Evolutionary conservation across 208 protist species (phyloP).

Genomic region (Acanthamoeba pearcei): DNA sequence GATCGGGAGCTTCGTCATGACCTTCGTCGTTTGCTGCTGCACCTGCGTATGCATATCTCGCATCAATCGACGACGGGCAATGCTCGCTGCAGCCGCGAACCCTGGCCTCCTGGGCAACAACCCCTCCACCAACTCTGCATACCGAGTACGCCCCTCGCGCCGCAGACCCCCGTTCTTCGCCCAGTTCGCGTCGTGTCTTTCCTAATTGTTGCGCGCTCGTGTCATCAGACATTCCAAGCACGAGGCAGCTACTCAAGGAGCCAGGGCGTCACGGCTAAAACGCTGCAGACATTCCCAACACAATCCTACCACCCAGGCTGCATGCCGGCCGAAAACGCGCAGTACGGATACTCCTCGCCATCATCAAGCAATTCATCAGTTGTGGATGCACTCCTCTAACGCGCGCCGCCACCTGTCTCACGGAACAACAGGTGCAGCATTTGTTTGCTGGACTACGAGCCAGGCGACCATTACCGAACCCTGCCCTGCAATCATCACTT

Average conservation of each 20-base stretch:
- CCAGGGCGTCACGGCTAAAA: conserved; percentile 38
- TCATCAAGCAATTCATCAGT: background rate
- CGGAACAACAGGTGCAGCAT: conserved; percentile 77
- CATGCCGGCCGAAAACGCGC: conserved; percentile 32
- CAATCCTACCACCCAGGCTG: conserved; percentile 49
- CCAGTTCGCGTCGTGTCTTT: background rate
- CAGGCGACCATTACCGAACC: conserved; percentile 79
- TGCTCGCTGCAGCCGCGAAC: conserved; percentile 16
- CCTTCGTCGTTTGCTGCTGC: conserved; percentile 59
- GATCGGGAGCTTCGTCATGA: conserved; percentile 49
- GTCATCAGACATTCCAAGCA: background rate
- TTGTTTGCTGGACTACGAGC: conserved; percentile 82
- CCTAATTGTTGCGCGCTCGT: background rate
- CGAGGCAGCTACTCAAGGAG: conserved; percentile 29
- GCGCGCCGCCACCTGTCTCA: background rate
- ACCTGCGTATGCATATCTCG: conserved; percentile 59
- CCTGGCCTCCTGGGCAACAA: conserved; percentile 7
- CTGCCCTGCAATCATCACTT: conserved; percentile 85
- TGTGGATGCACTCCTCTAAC: background rate
- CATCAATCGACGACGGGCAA: background rate
- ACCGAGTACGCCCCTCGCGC: conserved; percentile 9
- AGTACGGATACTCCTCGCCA: background rate
- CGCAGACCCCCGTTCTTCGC: background rate
- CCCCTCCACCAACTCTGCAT: conserved; percentile 19
- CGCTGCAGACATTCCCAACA: conserved; percentile 41